Evolutionary conservation across 2,329 filamentous ascomycete species (phyloP).

Genomic region (Nigrospora sphaerica): DNA sequence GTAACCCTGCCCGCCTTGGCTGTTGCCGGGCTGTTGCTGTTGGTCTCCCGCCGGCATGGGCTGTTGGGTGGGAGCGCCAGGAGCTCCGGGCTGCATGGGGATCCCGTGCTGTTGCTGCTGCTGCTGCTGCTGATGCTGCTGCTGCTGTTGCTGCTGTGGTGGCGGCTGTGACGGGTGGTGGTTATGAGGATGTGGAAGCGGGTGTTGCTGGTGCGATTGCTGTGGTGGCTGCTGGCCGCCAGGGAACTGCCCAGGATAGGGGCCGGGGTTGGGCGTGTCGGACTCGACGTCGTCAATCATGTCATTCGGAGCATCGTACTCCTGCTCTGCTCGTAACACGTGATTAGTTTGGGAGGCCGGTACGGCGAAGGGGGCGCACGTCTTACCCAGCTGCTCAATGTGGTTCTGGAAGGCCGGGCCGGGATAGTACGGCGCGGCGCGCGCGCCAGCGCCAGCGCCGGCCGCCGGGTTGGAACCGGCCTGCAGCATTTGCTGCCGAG

Average conservation of each 20-base stretch:
- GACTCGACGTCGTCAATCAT: slow-evolving; percentile 79
- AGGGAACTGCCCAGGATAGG: slow-evolving; percentile 55
- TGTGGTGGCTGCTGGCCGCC: slow-evolving; percentile 24
- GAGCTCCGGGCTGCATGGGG: slow-evolving; percentile 27
- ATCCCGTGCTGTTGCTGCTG: slow-evolving; percentile 30
- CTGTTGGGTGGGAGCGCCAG: slow-evolving; percentile 29
- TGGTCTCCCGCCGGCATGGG: slow-evolving; percentile 23
- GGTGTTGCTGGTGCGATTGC: slow-evolving; percentile 21
- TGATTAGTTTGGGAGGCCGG: slow-evolving; percentile 60
- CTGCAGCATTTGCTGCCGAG: slow-evolving; percentile 26
- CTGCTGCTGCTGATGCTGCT: slow-evolving; percentile 28
- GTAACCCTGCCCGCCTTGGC: slow-evolving; percentile 37
- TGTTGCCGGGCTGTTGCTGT: slow-evolving; percentile 19
- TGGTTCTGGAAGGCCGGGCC: slow-evolving; percentile 83
- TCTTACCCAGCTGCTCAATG: slow-evolving; percentile 90
- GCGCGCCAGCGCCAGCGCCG: slow-evolving; percentile 14
- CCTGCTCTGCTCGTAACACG: slow-evolving; percentile 75
- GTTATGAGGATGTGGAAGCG: slow-evolving; percentile 16
- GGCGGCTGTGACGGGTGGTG: background rate
- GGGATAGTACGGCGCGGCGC: slow-evolving; percentile 56
- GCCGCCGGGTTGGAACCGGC: slow-evolving; percentile 13
- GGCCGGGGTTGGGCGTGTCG: slow-evolving; percentile 60
- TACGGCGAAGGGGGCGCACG: background rate
- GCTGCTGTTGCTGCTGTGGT: slow-evolving; percentile 13
- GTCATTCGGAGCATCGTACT: slow-evolving; percentile 86